Conservation (phyloP, 441 rosid species). For the Kokia cookei region DNA sequence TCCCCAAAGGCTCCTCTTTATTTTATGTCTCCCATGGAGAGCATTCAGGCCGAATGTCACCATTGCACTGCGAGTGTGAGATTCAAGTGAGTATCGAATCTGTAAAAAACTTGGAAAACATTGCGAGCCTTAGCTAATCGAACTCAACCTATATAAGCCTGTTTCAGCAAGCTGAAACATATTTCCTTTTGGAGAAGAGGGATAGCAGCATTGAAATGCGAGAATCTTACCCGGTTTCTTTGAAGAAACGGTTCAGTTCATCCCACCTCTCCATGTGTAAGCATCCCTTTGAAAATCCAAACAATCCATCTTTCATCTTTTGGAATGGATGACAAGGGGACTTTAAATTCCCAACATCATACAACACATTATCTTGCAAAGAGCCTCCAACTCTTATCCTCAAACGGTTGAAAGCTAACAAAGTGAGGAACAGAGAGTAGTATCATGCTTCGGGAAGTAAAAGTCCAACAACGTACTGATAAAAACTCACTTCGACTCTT, state of each 20-base stretch:
- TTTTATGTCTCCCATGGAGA: slow-evolving; percentile 68
- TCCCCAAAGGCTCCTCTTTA: slow-evolving; percentile 52
- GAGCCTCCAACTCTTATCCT: slow-evolving; percentile 96
- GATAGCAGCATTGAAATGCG: neutral
- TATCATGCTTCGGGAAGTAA: neutral
- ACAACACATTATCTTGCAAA: slow-evolving; percentile 85
- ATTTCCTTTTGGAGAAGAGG: neutral
- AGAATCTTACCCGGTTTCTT: slow-evolving; percentile 53
- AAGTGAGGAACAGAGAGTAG: neutral
- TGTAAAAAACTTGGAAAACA: neutral
- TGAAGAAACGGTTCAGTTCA: slow-evolving; percentile 58
- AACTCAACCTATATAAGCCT: neutral
- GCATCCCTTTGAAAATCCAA: slow-evolving; percentile 93
- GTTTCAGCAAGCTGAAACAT: neutral
- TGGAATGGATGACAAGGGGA: slow-evolving; percentile 74
- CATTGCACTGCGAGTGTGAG: slow-evolving; percentile 46
- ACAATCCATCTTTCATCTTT: slow-evolving; percentile 56
- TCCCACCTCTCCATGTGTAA: slow-evolving; percentile 93
- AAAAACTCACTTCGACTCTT: neutral
- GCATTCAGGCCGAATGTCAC: slow-evolving; percentile 95
- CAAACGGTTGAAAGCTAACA: slow-evolving; percentile 65
- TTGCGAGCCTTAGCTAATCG: neutral
- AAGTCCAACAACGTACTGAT: neutral
- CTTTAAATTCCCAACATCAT: slow-evolving; percentile 56
- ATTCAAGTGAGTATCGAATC: slow-evolving; percentile 10